Evolutionary conservation across 2,329 filamentous ascomycete genomes (phyloP), one percentile per base, ranked within the genome.

Genomic region (Penicillium sp.): DNA sequence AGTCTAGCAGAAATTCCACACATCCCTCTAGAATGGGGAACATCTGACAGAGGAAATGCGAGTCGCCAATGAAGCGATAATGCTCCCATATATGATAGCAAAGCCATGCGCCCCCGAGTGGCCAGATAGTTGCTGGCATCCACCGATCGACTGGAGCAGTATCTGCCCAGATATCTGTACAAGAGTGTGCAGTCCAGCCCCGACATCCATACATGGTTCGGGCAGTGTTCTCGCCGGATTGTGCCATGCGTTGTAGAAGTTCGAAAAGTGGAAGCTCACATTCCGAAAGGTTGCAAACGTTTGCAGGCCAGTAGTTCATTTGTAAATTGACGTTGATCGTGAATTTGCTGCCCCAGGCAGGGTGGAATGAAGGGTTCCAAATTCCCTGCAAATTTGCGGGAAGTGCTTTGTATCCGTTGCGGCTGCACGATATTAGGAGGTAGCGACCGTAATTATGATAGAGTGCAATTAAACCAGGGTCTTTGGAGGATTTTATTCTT

Each of bases 271-370:
- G 75, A 1, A 66, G 46, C 15, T 77, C 71, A 2, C 69, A 74
- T 37, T 76, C 74, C 0, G 24, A 76, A 40, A 80, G 74, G 1
- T 80, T 71, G 0, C 80, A 82, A 46, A 81, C 75, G 27, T 83
- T 80, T 2, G 77, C 75, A 1, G 69, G 70, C 82, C 83, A 85
- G 55, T 85, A 78, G 53, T 84, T 85, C 83, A 85, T 85, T 57
- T 85, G 80, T 0, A 84, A 53, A 51, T 85, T 85, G 60, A 85
- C 82, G 54, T 85, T 82, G 34, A 77, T 72, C 37, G 83, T 81
- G 50, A 83, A 85, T 55, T 85, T 81, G 3, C 71, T 77, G 9
- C 76, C 75, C 83, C 83, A 84, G 1, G 78, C 75, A 2, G 75
- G 70, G 2, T 62, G 60, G 2, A 80, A 66, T 0, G 73, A 69